Conservation (phyloP, 352 stramenopile species). For the Pythium brachiatum region DNA sequence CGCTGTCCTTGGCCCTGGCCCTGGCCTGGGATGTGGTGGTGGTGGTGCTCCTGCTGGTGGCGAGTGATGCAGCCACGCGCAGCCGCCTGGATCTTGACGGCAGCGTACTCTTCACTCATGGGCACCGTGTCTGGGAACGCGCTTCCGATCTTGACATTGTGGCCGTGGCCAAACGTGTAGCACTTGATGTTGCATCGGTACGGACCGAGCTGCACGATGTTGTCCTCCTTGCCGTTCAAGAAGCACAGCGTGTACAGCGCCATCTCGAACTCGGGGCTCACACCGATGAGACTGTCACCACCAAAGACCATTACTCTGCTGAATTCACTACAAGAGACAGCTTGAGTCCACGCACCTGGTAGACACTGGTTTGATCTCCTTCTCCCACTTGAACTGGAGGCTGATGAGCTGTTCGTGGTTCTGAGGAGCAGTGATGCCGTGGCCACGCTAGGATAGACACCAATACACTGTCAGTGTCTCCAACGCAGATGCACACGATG, state of each 20-base stretch:
- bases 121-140: slow-evolving; percentile 77
- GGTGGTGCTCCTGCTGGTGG: slow-evolving; percentile 18
- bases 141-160: slow-evolving; percentile 77
- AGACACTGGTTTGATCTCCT: slow-evolving; percentile 87
- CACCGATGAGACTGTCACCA: slow-evolving; percentile 82
- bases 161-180: slow-evolving; percentile 73
- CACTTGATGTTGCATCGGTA: slow-evolving; percentile 91
- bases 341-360: slow-evolving; percentile 82
- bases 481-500: not conserved
- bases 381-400: slow-evolving; percentile 93
- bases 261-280: slow-evolving; percentile 96
- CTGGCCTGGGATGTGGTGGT: not conserved
- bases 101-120: slow-evolving; percentile 66
- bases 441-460: slow-evolving; percentile 34
- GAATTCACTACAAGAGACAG: no score
- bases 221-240: slow-evolving; percentile 86
- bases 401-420: slow-evolving; percentile 93
- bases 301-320: not conserved
- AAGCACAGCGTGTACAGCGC: slow-evolving; percentile 96
- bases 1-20: not conserved
- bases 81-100: slow-evolving; percentile 71
- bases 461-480: not conserved
- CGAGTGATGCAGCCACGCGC: slow-evolving; percentile 44
- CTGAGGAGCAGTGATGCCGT: slow-evolving; percentile 61
- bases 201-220: slow-evolving; percentile 80